Percentiles rank a stretch among this genome's conserved stretches.
Evolutionary conservation across 768 basidiomycete species (phyloP).

Genomic region (Postia placenta): DNA sequence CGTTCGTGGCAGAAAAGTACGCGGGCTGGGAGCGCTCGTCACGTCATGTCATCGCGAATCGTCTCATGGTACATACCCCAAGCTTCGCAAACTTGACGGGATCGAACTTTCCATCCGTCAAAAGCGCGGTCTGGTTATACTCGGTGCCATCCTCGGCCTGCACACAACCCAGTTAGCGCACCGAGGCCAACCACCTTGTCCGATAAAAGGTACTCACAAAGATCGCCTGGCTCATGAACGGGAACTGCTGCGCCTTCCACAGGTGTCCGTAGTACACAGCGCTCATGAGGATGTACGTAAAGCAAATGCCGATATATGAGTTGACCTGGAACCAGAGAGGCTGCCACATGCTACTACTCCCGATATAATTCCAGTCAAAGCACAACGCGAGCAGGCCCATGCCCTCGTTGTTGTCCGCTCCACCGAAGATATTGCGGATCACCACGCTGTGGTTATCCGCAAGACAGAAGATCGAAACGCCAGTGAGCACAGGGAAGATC

Average conservation of each 20-base stretch:
- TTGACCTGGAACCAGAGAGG: slow-evolving; percentile 23
- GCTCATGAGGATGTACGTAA: slow-evolving; percentile 26
- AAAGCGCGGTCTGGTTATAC: slow-evolving; percentile 41
- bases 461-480: slow-evolving; percentile 32
- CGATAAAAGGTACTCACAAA: slow-evolving; percentile 14
- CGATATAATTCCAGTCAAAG: slow-evolving; percentile 59
- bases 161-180: background rate
- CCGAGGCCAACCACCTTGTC: no score
- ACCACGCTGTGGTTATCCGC: slow-evolving; percentile 25
- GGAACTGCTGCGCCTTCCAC: slow-evolving; percentile 56
- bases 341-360: slow-evolving; percentile 33
- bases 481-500: slow-evolving; percentile 29
- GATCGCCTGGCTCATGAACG: slow-evolving; percentile 37
- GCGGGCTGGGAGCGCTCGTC: slow-evolving; percentile 22
- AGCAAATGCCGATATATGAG: slow-evolving; percentile 23
- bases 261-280: slow-evolving; percentile 36
- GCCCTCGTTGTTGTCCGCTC: slow-evolving; percentile 48
- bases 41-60: no score
- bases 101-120: slow-evolving; percentile 33
- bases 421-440: slow-evolving; percentile 21
- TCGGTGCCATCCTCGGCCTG: slow-evolving; percentile 15
- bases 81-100: slow-evolving; percentile 20
- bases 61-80: slow-evolving; percentile 14
- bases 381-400: slow-evolving; percentile 53
- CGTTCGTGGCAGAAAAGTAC: slow-evolving; percentile 31